A percentile compares a stretch with the other conserved stretches of the same genome.
Conservation (phyloP, 1,139 yeast genomes). For the Hansenula sp. region DNA sequence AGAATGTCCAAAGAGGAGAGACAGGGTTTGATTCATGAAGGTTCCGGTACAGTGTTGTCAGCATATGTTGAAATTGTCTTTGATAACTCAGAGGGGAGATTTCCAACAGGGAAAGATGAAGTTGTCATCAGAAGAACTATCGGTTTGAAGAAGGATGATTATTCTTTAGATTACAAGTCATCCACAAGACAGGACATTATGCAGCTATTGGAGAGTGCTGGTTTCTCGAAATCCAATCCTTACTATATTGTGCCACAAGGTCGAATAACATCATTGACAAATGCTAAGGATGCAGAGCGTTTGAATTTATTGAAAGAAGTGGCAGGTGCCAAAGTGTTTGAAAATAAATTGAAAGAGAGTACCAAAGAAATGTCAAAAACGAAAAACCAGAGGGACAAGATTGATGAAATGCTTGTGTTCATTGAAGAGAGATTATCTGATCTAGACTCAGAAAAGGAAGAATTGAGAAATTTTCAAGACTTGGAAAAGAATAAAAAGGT, state of each 20-base stretch:
- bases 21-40: slow-evolving; percentile 84
- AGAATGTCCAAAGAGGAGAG: slow-evolving; percentile 87
- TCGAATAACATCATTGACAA: slow-evolving; percentile 76
- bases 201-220: slow-evolving; percentile 86
- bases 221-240: slow-evolving; percentile 87
- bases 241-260: slow-evolving; percentile 98
- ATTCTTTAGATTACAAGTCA: slow-evolving; percentile 48
- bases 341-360: slow-evolving; percentile 73
- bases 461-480: slow-evolving; percentile 63
- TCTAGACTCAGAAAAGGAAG: slow-evolving; percentile 76
- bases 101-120: slow-evolving; percentile 51
- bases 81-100: slow-evolving; percentile 73
- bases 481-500: slow-evolving; percentile 68
- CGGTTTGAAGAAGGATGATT: slow-evolving; percentile 89
- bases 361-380: slow-evolving; percentile 75
- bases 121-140: slow-evolving; percentile 80
- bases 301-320: slow-evolving; percentile 79
- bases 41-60: slow-evolving; percentile 87
- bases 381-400: slow-evolving; percentile 63
- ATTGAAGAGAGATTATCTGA: slow-evolving; percentile 72
- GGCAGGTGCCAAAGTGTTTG: slow-evolving; percentile 94
- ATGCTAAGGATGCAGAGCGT: slow-evolving; percentile 83
- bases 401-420: slow-evolving; percentile 67
- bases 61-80: slow-evolving; percentile 90
- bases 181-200: slow-evolving; percentile 80